phyloP scores from a whole-genome alignment of 495 filamentous ascomycete species.

The Podospora sp. region DNA sequence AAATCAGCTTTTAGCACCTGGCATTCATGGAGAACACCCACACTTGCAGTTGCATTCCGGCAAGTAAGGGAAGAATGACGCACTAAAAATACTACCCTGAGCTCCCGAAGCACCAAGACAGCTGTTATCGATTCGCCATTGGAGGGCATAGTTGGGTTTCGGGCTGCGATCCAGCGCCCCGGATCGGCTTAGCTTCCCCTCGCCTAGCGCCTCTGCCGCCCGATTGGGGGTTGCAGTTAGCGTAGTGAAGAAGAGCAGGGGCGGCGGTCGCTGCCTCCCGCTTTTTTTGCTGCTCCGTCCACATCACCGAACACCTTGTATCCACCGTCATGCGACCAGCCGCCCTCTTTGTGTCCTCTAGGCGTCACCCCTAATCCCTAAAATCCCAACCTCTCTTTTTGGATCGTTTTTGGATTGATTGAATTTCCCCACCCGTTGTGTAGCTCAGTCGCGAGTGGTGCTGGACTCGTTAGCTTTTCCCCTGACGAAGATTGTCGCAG shows the following conservation, averaged over 20 bases:
- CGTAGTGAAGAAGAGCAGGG: constrained; percentile 2
- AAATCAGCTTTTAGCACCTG: not conserved
- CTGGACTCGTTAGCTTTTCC: not conserved
- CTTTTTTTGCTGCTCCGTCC: constrained; percentile 9
- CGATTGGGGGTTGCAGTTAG: constrained; percentile 11
- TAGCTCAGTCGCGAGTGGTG: not conserved
- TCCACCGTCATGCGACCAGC: constrained; percentile 18
- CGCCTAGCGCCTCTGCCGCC: not conserved
- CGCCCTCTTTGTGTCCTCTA: constrained; percentile 13
- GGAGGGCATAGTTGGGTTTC: not conserved
- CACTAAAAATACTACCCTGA: constrained; percentile 16
- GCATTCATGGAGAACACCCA: not conserved
- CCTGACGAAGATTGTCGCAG: constrained; percentile 13
- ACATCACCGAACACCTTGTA: not conserved
- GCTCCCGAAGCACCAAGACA: constrained; percentile 1
- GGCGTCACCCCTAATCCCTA: not conserved
- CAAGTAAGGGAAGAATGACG: not conserved
- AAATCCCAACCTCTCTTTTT: constrained; percentile 16
- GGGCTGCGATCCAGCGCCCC: constrained; percentile 18
- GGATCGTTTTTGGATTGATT: constrained; percentile 15
- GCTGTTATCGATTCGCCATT: not conserved
- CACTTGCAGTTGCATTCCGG: not conserved
- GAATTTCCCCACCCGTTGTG: not conserved
- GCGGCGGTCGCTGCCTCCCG: constrained; percentile 3
- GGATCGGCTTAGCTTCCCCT: constrained; percentile 28